These are phyloP conservation scores for Backusella circina DNA, from an alignment of 192 early-diverging fungal species.

Conservation along the genomic window DNA sequence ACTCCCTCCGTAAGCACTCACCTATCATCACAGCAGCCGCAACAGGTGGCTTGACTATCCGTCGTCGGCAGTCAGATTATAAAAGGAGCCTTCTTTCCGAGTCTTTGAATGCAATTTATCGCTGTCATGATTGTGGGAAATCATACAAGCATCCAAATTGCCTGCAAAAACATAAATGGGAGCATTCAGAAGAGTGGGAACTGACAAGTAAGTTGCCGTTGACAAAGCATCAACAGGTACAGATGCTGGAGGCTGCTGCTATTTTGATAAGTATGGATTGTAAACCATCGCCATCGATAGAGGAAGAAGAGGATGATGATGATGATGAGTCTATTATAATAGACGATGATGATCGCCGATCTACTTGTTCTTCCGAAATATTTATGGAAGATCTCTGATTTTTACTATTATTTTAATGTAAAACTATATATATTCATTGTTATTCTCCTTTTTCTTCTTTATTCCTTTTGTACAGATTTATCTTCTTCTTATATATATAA, in stretches of 20 bases:
- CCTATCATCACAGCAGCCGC: constrained; percentile 9
- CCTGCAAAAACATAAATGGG: constrained; percentile 63
- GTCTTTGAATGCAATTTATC: background rate
- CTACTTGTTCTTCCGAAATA: background rate
- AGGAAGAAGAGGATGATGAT: background rate
- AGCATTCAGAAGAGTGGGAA: constrained; percentile 63
- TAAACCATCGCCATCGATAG: background rate
- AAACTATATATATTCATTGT: background rate
- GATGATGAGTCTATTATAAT: constrained; percentile 4
- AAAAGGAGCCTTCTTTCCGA: constrained; percentile 1
- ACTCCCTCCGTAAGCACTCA: constrained; percentile 11
- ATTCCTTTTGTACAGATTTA: background rate
- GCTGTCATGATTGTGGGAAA: constrained; percentile 60
- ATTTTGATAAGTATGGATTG: constrained; percentile 48
- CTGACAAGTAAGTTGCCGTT: constrained; percentile 52
- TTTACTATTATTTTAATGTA: background rate
- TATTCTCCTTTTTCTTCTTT: background rate
- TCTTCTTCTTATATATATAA: too few relatives aligned
- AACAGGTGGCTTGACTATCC: background rate
- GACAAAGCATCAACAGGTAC: constrained; percentile 66
- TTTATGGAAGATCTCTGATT: constrained; percentile 9
- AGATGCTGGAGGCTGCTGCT: constrained; percentile 62
- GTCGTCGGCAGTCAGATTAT: background rate
- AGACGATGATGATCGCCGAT: background rate
- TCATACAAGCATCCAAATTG: constrained; percentile 61